Evolutionary conservation across 2,329 filamentous ascomycete genomes (phyloP), one percentile per base, ranked within the genome.

Genomic region (Nothopassalora personata): DNA sequence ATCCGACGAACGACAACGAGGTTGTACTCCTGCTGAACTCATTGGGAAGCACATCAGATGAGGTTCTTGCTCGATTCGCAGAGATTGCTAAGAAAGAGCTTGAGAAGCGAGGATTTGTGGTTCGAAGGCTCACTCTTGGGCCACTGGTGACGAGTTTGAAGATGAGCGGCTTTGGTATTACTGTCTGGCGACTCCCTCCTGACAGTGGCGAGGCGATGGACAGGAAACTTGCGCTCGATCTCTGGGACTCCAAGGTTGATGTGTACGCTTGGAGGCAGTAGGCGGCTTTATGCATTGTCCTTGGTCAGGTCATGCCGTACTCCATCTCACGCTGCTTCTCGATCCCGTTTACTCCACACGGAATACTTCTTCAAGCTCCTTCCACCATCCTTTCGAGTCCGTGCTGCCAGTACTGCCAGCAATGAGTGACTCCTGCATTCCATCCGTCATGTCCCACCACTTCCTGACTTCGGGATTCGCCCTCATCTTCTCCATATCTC

Each of bases 401-500:
- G 81, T 79, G 61, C 83, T 86, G 60, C 79, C 80, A 66, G 76
- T 79, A 1, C 84, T 84, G 0, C 84, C 85, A 0, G 81, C 78
- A 1, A 87, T 82, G 31, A 88, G 70, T 6, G 67, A 73, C 62
- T 78, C 86, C 75, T 92, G 89, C 79, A 86, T 90, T 13, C 79
- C 78, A 72, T 93, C 89, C 53, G 89, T 92, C 85, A 92, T 87
- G 58, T 77, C 77, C 89, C 89, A 93, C 90, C 89, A 93, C 72
- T 88, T 85, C 57, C 84, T 81, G 34, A 92, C 87, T 69, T 86
- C 86, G 0, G 83, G 81, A 66, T 91, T 90, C 58, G 83, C 84
- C 1, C 81, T 80, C 88, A 92, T 91, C 61, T 79, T 80, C 72
- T 83, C 81, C 90, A 93, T 92, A 69, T 93, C 89, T 9, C 79